Percentiles rank a stretch among this genome's conserved stretches.
These are phyloP conservation scores for Venturia oleaginea DNA, from an alignment of 2,329 filamentous ascomycete genomes.

Conservation along the genomic window DNA sequence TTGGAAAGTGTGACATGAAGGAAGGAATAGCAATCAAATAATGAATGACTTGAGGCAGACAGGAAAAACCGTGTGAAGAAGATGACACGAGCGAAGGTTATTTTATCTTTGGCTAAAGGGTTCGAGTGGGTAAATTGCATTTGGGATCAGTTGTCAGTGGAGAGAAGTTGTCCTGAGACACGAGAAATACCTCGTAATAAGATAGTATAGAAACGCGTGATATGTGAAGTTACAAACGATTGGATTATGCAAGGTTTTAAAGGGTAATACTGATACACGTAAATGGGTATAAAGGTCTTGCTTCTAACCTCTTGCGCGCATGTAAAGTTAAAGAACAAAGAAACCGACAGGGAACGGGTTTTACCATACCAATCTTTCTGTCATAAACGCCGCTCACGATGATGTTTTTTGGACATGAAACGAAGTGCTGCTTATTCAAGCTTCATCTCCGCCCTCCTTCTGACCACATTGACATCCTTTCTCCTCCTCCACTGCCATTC, in stretches of 20 bases:
- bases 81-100: too few relatives aligned
- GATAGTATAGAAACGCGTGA: neutral
- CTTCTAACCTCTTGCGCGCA: neutral
- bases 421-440: neutral
- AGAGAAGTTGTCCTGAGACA: too few relatives aligned
- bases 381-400: neutral
- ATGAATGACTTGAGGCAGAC: too few relatives aligned
- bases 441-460: conserved; percentile 1
- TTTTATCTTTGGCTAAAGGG: too few relatives aligned
- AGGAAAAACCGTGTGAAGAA: too few relatives aligned
- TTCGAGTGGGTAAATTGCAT: too few relatives aligned
- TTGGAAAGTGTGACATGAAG: too few relatives aligned
- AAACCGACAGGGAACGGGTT: neutral
- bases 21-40: too few relatives aligned
- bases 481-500: conserved; percentile 66
- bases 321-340: neutral
- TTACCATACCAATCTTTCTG: neutral
- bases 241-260: neutral
- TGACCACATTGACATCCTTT: conserved; percentile 6
- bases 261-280: neutral
- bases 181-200: too few relatives aligned
- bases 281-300: neutral
- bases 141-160: too few relatives aligned
- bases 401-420: neutral
- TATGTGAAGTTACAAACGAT: neutral